Evolutionary conservation across 768 basidiomycete genomes (phyloP), one percentile per base, ranked within the genome.

Genomic region (Lactifluus echinatus): DNA sequence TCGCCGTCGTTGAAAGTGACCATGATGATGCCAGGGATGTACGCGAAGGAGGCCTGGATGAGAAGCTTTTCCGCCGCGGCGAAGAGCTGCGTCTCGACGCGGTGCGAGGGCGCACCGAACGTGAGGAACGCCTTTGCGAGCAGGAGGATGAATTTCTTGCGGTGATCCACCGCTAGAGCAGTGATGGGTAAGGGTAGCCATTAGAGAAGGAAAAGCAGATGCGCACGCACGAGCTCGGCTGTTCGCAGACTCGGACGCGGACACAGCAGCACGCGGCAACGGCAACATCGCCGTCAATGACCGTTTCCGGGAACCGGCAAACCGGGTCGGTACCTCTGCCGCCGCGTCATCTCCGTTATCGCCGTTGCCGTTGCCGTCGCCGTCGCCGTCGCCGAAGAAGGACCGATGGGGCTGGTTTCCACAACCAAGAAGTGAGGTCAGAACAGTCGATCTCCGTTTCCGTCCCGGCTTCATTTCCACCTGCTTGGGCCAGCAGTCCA

Each of bases 31-130:
- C 82, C 82, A 3, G 89, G 85, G 36, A 90, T 76, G 68, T 92
- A 89, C 19, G 95, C 85, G 66, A 95, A 91, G 66, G 79, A 84
- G 53, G 88, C 87, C 63, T 85, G 79, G 60, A 90, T 78, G 31
- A 87, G 82, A 15, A 96, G 79, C 55, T 90, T 85, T 11, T 78
- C 73, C 6, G 92, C 85, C 2, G 90, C 91, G 4, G 88, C 81
- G 57, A 78, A 76, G 39, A 97, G 79, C 68, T 94, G 93, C 1
- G 89, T 84, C 72, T 95, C 92, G 61, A 94, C 86, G 19, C 94
- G 80, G 69, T 96, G 94, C 21, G 91, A 92, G 1, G 93, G 93
- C n/a, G 93, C 89, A 19, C 93, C 93, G 68, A 89, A 94, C n/a
- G 84, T 78, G 68, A 97, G 81, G 56, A 97, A 78, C 11, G 89